phyloP scores from a whole-genome alignment of 208 protist species.

The Acanthamoeba sp. region DNA sequence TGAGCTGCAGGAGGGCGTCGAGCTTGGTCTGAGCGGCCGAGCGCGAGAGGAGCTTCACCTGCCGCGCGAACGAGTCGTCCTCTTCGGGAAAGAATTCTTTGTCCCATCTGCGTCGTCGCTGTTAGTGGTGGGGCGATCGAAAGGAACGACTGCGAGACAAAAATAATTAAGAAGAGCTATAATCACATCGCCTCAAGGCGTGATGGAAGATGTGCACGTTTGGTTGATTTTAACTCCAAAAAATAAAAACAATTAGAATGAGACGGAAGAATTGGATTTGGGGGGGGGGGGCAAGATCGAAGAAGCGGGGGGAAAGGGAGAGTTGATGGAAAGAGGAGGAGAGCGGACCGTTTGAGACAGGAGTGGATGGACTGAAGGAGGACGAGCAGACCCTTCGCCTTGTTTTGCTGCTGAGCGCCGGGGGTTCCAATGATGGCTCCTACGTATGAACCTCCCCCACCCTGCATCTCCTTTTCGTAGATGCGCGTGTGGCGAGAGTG shows the following conservation, averaged over 20 bases:
- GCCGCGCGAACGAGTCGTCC: background rate
- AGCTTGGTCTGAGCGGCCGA: constrained; percentile 15
- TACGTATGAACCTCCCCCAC: background rate
- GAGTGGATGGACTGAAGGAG: constrained; percentile 22
- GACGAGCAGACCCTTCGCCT: background rate
- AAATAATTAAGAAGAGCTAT: no score
- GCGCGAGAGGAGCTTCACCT: background rate
- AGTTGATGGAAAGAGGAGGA: background rate
- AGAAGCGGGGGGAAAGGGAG: background rate
- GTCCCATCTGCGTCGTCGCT: constrained; percentile 55
- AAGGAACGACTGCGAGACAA: no score
- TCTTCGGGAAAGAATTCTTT: constrained; percentile 6
- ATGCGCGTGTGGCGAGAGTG: no score
- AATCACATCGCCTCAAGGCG: no score
- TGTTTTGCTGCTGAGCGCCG: background rate
- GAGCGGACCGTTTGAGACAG: background rate
- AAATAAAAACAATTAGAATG: background rate
- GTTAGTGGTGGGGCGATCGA: no score
- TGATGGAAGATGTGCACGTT: no score
- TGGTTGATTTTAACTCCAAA: background rate
- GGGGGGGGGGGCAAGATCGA: no score
- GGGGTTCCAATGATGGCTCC: background rate
- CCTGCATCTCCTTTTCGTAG: background rate
- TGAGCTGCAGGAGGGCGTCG: constrained; percentile 12
- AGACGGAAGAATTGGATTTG: no score